Evolutionary conservation across 345 rosid genomes (phyloP).

Genomic region (Aquilaria sinensis): DNA sequence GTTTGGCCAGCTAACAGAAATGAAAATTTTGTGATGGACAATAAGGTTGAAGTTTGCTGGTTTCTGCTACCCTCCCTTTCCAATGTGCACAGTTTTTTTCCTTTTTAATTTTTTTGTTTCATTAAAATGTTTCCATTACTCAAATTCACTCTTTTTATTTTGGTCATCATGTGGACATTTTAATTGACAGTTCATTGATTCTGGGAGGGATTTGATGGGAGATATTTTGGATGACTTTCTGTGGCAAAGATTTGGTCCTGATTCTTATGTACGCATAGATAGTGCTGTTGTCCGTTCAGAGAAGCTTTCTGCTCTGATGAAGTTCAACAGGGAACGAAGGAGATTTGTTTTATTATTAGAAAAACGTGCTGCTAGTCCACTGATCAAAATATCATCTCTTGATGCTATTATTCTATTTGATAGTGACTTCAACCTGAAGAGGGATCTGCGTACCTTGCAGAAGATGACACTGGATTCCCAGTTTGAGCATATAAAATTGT

Average conservation of each 20-base stretch:
- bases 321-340: slow-evolving; percentile 11
- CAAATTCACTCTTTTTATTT: no score
- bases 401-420: slow-evolving; percentile 10
- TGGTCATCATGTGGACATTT: no score
- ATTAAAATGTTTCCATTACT: no score
- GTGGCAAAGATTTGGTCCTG: slow-evolving; percentile 17
- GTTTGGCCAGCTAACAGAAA: no score
- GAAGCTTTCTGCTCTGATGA: slow-evolving; percentile 2
- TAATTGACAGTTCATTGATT: background rate
- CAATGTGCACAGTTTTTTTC: no score
- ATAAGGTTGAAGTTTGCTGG: no score
- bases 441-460: slow-evolving; percentile 7
- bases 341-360: slow-evolving; percentile 10
- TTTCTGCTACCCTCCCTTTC: no score
- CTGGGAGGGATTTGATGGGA: slow-evolving; percentile 4
- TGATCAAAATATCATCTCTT: slow-evolving; percentile 10
- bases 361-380: slow-evolving; percentile 12
- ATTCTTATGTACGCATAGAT: slow-evolving; percentile 12
- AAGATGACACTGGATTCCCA: slow-evolving; percentile 11
- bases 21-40: no score
- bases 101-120: no score
- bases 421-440: slow-evolving; percentile 11
- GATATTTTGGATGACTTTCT: slow-evolving; percentile 19
- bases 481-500: slow-evolving; percentile 9
- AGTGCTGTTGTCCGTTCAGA: background rate